A percentile compares a stretch with the other conserved stretches of the same genome.
These are phyloP conservation scores for Ricinus communis DNA, from an alignment of 345 rosid genomes.

Conservation along the genomic window DNA sequence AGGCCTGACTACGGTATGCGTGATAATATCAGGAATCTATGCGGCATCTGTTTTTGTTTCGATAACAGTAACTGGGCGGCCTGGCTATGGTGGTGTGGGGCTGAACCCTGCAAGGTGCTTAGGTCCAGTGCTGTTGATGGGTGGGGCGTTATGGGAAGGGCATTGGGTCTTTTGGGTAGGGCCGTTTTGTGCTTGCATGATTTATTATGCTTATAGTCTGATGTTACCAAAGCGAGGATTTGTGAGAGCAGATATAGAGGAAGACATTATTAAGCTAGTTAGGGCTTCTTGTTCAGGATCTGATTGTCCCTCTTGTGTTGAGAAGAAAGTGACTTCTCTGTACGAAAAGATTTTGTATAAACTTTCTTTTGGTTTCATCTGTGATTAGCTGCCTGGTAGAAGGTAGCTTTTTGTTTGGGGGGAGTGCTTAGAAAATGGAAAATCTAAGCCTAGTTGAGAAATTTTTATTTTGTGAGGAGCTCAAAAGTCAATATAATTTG, in stretches of 20 bases:
- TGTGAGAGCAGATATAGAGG: not conserved
- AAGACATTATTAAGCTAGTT: not conserved
- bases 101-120: slow-evolving; percentile 53
- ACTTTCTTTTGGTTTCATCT: too few relatives aligned
- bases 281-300: not conserved
- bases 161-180: slow-evolving; percentile 57
- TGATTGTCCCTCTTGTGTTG: not conserved
- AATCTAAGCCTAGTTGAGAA: too few relatives aligned
- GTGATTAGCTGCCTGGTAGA: too few relatives aligned
- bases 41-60: slow-evolving; percentile 34
- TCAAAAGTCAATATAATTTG: too few relatives aligned
- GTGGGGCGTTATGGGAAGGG: slow-evolving; percentile 47
- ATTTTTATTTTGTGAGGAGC: too few relatives aligned
- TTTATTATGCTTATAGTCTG: slow-evolving; percentile 27
- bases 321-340: too few relatives aligned
- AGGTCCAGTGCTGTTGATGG: slow-evolving; percentile 44
- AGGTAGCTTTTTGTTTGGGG: too few relatives aligned
- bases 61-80: slow-evolving; percentile 32
- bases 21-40: slow-evolving; percentile 26
- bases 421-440: too few relatives aligned
- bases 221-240: slow-evolving; percentile 24
- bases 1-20: slow-evolving; percentile 31
- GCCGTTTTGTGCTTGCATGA: slow-evolving; percentile 31
- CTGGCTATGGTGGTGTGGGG: slow-evolving; percentile 42
- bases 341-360: too few relatives aligned